Evolutionary conservation across 345 rosid genomes (phyloP), one percentile per base, ranked within the genome.

Genomic region (Hirschfeldia incana): DNA sequence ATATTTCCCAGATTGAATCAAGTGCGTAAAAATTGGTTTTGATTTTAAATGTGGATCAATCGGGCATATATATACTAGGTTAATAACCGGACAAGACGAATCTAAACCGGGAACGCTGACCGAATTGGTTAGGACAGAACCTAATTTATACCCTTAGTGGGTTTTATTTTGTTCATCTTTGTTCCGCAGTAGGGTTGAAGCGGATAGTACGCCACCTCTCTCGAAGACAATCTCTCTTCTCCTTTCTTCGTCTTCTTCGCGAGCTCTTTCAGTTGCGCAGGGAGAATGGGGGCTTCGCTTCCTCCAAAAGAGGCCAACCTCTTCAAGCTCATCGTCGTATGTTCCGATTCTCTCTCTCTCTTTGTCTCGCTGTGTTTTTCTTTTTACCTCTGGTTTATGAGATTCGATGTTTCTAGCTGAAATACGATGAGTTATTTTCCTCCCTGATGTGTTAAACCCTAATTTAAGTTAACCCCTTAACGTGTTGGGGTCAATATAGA

Each of bases 241-340:
- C n/a, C 63, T 0, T 42, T 49, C 53, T 51, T n/a, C 57, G n/a
- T 51, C 57, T 12, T 46, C 57, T 5, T n/a, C 57, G 57, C 3
- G 57, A 51, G 57, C 57, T 81, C 62, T 67, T 67, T 17, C 67
- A 39, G 66, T 64, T n/a, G 53, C 71, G 3, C 37, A 46, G 0
- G 57, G 4, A 74, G 39, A 87, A 93, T 93, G 99, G 99, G 98
- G 62, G 92, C 97, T 77, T 89, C 99, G 53, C 88, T 96, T 87
- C 99, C 99, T 85, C 87, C 94, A 64, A 96, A 96, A 85, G 99
- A 96, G 87, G 99, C 99, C 76, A 96, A 91, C 84, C 99, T 90
- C 86, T 96, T 96, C 92, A 96, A 96, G 86, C 92, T 90, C 92
- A 96, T 96, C 87, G 98, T 93, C 83, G 99, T 96, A 93, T 76